These are phyloP conservation scores for Citrus trifoliata DNA, from an alignment of 345 rosid genomes.

Conservation along the genomic window DNA sequence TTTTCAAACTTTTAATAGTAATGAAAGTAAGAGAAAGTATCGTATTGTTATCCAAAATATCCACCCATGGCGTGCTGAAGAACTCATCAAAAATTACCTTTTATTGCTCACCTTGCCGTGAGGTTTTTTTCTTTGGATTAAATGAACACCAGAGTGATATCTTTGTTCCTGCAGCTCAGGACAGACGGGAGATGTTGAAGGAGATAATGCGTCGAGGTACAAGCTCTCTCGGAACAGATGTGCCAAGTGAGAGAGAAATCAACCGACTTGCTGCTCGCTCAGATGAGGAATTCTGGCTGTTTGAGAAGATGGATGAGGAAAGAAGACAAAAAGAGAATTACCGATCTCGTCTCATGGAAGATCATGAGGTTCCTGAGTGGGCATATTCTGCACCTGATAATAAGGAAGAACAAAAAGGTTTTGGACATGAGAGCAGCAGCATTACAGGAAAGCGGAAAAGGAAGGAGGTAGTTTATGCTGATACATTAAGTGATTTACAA, in stretches of 20 bases:
- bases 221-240: conserved; percentile 90
- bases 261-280: conserved; percentile 92
- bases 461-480: conserved; percentile 74
- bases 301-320: conserved; percentile 95
- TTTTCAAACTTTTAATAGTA: neutral
- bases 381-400: conserved; percentile 54
- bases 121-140: neutral
- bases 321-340: conserved; percentile 82
- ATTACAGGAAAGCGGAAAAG: conserved; percentile 78
- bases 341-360: conserved; percentile 89
- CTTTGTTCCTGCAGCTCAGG: conserved; percentile 68
- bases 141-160: conserved; percentile 10
- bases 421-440: conserved; percentile 39
- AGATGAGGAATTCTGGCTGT: conserved; percentile 83
- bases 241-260: conserved; percentile 99
- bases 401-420: conserved; percentile 55
- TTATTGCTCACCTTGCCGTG: neutral
- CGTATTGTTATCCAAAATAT: too few relatives aligned
- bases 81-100: neutral
- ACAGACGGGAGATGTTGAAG: conserved; percentile 89
- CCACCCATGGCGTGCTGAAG: neutral
- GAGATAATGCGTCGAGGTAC: conserved; percentile 98
- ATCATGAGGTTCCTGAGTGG: conserved; percentile 98
- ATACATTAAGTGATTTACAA: conserved; percentile 76
- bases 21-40: neutral